A percentile compares a stretch with the other conserved stretches of the same genome.
Evolutionary conservation across 768 basidiomycete genomes (phyloP).

Genomic region (Suillus placidus): DNA sequence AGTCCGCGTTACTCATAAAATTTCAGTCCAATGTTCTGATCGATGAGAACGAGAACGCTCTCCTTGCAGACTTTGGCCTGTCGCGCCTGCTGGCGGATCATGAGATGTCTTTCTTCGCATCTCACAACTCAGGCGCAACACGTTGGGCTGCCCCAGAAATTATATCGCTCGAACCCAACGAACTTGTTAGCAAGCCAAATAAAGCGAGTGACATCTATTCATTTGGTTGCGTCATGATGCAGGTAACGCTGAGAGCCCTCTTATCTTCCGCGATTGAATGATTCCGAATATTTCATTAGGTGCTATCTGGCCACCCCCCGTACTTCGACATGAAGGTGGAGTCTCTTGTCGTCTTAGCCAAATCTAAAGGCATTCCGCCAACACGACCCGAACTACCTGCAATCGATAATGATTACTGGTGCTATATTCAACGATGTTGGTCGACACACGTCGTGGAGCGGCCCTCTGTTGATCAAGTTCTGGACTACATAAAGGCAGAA

Average conservation of each 20-base stretch:
- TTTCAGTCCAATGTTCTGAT: slow-evolving; percentile 2
- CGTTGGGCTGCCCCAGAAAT: slow-evolving; percentile 7
- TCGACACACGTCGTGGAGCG: neutral
- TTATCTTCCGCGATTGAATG: neutral
- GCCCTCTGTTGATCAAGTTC: neutral
- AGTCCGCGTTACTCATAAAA: neutral
- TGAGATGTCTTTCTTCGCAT: neutral
- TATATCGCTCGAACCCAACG: neutral
- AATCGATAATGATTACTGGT: neutral
- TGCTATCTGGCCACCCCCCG: neutral
- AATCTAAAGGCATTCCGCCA: neutral
- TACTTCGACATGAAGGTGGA: neutral
- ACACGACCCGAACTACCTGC: neutral
- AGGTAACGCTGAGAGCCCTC: neutral
- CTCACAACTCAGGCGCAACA: neutral
- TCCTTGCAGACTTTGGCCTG: slow-evolving; percentile 7
- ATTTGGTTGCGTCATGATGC: slow-evolving; percentile 10
- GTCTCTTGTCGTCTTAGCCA: neutral
- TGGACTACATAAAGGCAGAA: neutral
- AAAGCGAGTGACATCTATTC: slow-evolving; percentile 6
- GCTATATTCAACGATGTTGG: neutral
- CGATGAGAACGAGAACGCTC: neutral
- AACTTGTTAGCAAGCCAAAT: neutral
- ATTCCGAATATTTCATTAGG: neutral
- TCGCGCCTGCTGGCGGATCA: neutral